Conservation (phyloP, 345 rosid genomes). For the Physaria fendleri region DNA sequence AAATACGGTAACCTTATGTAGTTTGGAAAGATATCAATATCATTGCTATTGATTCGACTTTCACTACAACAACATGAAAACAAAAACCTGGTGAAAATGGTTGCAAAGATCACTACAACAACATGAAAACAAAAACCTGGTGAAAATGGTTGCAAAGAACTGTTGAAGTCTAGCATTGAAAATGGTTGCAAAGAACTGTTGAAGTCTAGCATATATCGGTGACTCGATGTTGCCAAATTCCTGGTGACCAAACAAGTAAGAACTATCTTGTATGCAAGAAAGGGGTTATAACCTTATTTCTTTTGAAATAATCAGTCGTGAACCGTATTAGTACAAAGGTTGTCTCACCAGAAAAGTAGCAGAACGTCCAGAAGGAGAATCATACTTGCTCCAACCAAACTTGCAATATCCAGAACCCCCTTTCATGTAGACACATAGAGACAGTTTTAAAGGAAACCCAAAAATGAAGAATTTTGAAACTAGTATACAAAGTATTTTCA, state of each 20-base stretch:
- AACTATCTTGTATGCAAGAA: conserved; percentile 19
- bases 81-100: conserved; percentile 68
- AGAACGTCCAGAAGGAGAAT: conserved; percentile 61
- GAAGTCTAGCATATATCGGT: conserved; percentile 70
- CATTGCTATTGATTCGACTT: conserved; percentile 1
- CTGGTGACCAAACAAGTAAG: conserved; percentile 39
- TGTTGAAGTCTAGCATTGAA: too few species aligned
- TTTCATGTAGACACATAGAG: conserved; percentile 23
- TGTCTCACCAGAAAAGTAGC: conserved; percentile 69
- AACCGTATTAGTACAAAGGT: not conserved
- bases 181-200: conserved; percentile 64
- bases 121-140: conserved; percentile 45
- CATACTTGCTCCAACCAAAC: conserved; percentile 83
- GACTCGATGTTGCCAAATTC: conserved; percentile 92
- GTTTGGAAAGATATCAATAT: not conserved
- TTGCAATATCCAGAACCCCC: conserved; percentile 97
- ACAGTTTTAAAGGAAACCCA: not conserved
- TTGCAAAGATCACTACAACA: not conserved
- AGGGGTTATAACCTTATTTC: not conserved
- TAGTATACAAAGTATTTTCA: not conserved
- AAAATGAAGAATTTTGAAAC: not conserved
- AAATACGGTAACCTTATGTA: not conserved
- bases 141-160: too few species aligned
- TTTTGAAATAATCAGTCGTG: not conserved
- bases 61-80: not conserved